Evolutionary conservation across 2,329 filamentous ascomycete genomes (phyloP).

Genomic region (Stemphylium beticola): DNA sequence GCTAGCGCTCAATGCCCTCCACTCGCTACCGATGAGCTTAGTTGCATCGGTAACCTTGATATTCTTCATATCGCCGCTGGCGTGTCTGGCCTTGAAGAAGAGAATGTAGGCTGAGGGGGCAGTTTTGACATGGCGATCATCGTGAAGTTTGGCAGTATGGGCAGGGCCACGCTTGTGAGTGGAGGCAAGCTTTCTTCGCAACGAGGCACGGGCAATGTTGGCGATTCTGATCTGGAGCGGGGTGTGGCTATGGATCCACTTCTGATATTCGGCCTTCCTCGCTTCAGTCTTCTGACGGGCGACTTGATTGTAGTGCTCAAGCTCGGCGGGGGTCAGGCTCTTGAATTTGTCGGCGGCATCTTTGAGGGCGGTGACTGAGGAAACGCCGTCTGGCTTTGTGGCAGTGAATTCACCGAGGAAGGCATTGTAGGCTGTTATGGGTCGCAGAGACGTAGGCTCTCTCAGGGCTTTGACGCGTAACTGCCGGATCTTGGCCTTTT

Average conservation of each 20-base stretch:
- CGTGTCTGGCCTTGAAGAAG: constrained; percentile 55
- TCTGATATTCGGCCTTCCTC: constrained; percentile 54
- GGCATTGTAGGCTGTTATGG: constrained; percentile 26
- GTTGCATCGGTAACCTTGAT: constrained; percentile 50
- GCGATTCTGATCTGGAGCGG: constrained; percentile 64
- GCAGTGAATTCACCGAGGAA: constrained; percentile 34
- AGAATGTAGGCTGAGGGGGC: constrained; percentile 48
- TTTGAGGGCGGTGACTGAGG: background rate
- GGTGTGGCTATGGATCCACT: constrained; percentile 63
- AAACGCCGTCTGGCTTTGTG: constrained; percentile 1
- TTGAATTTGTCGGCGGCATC: constrained; percentile 26
- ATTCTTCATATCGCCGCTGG: constrained; percentile 59
- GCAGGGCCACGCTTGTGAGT: constrained; percentile 10
- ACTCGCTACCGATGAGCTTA: constrained; percentile 56
- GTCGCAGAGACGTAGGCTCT: constrained; percentile 28
- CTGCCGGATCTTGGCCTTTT: constrained; percentile 33
- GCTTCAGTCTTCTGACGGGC: constrained; percentile 56
- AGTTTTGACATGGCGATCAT: constrained; percentile 61
- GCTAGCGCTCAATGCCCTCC: constrained; percentile 52
- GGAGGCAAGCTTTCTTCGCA: constrained; percentile 35
- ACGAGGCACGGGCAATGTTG: constrained; percentile 60
- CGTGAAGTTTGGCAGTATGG: constrained; percentile 50
- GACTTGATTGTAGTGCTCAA: constrained; percentile 59
- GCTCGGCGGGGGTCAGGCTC: constrained; percentile 41
- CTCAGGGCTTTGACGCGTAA: constrained; percentile 49